phyloP scores from a whole-genome alignment of 1,284 basidiomycete species.

The Ganoderma resinaceum region DNA sequence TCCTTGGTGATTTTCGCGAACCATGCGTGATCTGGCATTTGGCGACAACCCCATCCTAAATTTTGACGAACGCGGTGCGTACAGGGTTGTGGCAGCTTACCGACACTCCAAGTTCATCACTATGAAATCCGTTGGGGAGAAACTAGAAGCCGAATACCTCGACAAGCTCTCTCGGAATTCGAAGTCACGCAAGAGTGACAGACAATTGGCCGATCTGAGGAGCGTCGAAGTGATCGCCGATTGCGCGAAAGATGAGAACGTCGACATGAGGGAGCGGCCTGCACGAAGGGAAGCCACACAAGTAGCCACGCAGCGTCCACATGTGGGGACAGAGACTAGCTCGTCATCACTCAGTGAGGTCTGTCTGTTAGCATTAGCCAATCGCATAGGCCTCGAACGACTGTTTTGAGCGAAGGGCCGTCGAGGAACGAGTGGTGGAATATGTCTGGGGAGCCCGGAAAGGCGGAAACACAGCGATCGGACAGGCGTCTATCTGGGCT shows the following conservation, averaged over 20 bases:
- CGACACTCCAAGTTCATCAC: neutral
- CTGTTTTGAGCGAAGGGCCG: neutral
- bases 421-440: neutral
- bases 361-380: neutral
- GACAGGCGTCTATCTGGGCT: constrained; percentile 23
- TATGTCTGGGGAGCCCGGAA: constrained; percentile 19
- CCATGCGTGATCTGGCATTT: neutral
- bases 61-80: neutral
- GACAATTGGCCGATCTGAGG: constrained; percentile 12
- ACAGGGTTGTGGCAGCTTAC: neutral
- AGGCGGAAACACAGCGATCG: constrained; percentile 18
- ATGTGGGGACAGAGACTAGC: constrained; percentile 5
- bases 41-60: constrained; percentile 2
- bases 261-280: constrained; percentile 27
- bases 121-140: neutral
- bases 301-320: constrained; percentile 22
- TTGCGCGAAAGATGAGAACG: constrained; percentile 4
- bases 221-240: constrained; percentile 4
- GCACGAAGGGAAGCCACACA: constrained; percentile 23
- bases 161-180: neutral
- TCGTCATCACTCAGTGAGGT: neutral
- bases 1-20: neutral
- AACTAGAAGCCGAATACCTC: neutral
- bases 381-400: neutral
- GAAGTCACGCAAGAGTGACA: neutral